Evolutionary conservation across 805 yeast genomes (phyloP).

Genomic region (Lachancea meyersii): DNA sequence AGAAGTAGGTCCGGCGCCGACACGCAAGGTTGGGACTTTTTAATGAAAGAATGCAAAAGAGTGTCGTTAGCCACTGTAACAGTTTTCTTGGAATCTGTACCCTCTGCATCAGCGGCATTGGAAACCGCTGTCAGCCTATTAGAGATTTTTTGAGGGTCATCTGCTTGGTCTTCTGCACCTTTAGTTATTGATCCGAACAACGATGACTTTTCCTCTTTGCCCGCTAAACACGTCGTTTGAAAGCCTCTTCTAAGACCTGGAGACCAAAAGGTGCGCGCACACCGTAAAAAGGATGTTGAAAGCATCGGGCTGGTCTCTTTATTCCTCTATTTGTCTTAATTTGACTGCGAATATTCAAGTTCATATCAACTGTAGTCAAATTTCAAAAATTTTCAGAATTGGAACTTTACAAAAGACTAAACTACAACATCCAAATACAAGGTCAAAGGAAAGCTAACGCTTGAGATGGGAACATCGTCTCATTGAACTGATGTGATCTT

Average conservation of each 20-base stretch:
- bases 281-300: not conserved
- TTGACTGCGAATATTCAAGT: too few relatives aligned
- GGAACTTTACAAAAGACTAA: not conserved
- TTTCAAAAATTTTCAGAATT: slow-evolving; percentile 1
- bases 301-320: not conserved
- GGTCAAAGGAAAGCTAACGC: not conserved
- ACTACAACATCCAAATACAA: not conserved
- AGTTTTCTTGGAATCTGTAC: slow-evolving; percentile 18
- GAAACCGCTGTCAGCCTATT: slow-evolving; percentile 20
- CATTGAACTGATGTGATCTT: too few relatives aligned
- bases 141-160: slow-evolving; percentile 19
- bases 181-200: slow-evolving; percentile 26
- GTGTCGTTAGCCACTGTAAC: slow-evolving; percentile 33
- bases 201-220: slow-evolving; percentile 1
- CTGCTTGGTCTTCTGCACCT: slow-evolving; percentile 14
- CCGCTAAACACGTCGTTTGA: slow-evolving; percentile 1
- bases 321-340: too few relatives aligned
- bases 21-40: slow-evolving; percentile 41
- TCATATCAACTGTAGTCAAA: too few relatives aligned
- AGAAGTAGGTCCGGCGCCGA: slow-evolving; percentile 51
- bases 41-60: slow-evolving; percentile 43
- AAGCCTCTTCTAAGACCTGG: slow-evolving; percentile 1
- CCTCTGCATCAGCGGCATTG: slow-evolving; percentile 16
- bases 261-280: not conserved
- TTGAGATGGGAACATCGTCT: too few relatives aligned